These are phyloP conservation scores for Margaritispora aquatica DNA, from an alignment of 495 filamentous ascomycete genomes.

Conservation along the genomic window DNA sequence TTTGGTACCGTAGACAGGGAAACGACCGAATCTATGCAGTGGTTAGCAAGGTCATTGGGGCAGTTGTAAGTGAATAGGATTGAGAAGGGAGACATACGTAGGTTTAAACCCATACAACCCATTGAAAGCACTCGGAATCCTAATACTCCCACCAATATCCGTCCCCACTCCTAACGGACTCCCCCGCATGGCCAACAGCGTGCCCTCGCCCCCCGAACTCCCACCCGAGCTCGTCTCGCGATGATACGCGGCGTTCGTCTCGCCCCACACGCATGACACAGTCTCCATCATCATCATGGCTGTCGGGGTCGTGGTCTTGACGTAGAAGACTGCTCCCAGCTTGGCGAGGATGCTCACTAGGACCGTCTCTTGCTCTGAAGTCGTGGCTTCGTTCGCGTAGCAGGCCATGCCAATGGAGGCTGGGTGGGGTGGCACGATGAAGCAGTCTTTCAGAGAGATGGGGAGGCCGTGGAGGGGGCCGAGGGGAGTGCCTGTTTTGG, in stretches of 20 bases:
- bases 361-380: slow-evolving; percentile 21
- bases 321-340: slow-evolving; percentile 56
- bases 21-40: slow-evolving; percentile 21
- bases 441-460: slow-evolving; percentile 50
- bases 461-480: slow-evolving; percentile 56
- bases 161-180: slow-evolving; percentile 56
- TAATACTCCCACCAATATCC: slow-evolving; percentile 66
- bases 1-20: slow-evolving; percentile 23
- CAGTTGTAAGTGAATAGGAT: not conserved
- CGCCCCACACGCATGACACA: slow-evolving; percentile 25
- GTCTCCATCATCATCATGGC: slow-evolving; percentile 49
- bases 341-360: slow-evolving; percentile 35
- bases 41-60: not conserved
- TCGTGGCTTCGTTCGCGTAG: slow-evolving; percentile 40
- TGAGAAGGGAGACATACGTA: slow-evolving; percentile 24
- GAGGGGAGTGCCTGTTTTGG: slow-evolving; percentile 37
- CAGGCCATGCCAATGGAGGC: slow-evolving; percentile 23
- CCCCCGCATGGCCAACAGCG: slow-evolving; percentile 47
- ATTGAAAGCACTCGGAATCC: slow-evolving; percentile 62
- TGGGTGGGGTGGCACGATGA: slow-evolving; percentile 26
- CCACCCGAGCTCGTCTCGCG: slow-evolving; percentile 46
- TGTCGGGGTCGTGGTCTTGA: slow-evolving; percentile 58
- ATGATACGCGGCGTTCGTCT: slow-evolving; percentile 46
- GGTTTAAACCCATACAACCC: slow-evolving; percentile 55
- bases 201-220: slow-evolving; percentile 60